A percentile compares a stretch with the other conserved stretches of the same genome.
Evolutionary conservation across 306 rosid species (phyloP).

Genomic region (Cicer cuneatum): DNA sequence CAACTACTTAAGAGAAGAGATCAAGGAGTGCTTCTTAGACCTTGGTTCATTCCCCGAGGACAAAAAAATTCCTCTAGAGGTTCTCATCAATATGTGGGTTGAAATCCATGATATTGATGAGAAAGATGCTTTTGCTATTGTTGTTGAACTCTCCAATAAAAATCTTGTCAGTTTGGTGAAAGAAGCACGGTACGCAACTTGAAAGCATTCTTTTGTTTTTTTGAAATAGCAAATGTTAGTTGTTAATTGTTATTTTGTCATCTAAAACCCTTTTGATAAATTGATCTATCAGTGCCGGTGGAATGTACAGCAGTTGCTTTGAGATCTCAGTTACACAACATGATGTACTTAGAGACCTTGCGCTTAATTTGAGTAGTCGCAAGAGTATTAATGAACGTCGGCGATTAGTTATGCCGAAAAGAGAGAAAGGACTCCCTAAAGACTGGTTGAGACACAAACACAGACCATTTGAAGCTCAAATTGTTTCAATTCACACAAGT

Average conservation of each 20-base stretch:
- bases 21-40: conserved; percentile 84
- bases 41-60: conserved; percentile 88
- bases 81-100: conserved; percentile 84
- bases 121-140: conserved; percentile 75
- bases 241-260: too few relatives aligned
- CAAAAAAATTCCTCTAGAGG: conserved; percentile 81
- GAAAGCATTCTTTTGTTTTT: neutral
- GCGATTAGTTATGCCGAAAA: conserved; percentile 80
- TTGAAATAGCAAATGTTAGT: too few relatives aligned
- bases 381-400: conserved; percentile 50
- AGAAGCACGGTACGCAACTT: conserved; percentile 67
- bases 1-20: conserved; percentile 55
- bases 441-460: conserved; percentile 72
- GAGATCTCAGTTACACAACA: conserved; percentile 85
- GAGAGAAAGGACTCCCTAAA: conserved; percentile 69
- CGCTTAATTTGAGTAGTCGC: conserved; percentile 66
- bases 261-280: conserved; percentile 38
- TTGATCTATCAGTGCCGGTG: conserved; percentile 65
- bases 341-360: conserved; percentile 85
- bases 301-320: conserved; percentile 70
- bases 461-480: conserved; percentile 67
- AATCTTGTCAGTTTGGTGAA: conserved; percentile 79
- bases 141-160: conserved; percentile 80
- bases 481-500: conserved; percentile 93
- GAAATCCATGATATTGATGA: conserved; percentile 78